Conservation (phyloP, 2,329 filamentous ascomycete species). For the Colletotrichum acutatum region DNA sequence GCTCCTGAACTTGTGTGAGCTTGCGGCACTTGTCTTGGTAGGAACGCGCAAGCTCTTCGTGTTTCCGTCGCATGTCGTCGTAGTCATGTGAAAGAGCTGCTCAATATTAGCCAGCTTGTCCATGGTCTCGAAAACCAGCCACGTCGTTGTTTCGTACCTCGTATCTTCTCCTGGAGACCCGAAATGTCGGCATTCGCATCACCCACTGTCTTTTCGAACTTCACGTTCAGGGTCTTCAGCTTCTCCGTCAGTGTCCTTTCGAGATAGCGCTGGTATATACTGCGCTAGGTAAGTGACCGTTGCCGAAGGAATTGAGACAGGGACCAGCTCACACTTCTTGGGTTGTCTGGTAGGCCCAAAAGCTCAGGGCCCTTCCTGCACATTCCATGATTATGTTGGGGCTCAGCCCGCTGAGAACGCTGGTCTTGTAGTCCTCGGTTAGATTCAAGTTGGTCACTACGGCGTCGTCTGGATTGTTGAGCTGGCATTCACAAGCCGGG, state of each 20-base stretch:
- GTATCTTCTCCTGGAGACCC: constrained; percentile 71
- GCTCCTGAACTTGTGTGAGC: constrained; percentile 74
- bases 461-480: constrained; percentile 80
- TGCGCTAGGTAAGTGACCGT: constrained; percentile 45
- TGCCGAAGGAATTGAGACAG: not conserved
- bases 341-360: constrained; percentile 88
- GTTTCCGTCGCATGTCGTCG: constrained; percentile 73
- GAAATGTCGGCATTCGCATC: constrained; percentile 81
- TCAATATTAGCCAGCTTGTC: constrained; percentile 15
- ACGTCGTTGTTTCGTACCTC: constrained; percentile 57
- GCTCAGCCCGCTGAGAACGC: constrained; percentile 82
- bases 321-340: constrained; percentile 76
- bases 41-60: constrained; percentile 74
- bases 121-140: constrained; percentile 21
- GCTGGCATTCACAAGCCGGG: constrained; percentile 77
- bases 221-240: constrained; percentile 70
- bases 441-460: constrained; percentile 78
- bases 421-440: constrained; percentile 90
- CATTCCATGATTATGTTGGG: constrained; percentile 89
- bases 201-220: constrained; percentile 78
- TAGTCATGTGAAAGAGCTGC: constrained; percentile 69
- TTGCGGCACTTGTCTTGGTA: constrained; percentile 78
- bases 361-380: constrained; percentile 79
- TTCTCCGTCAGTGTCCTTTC: constrained; percentile 79
- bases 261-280: constrained; percentile 81